These are phyloP conservation scores for Colletotrichum caudatum DNA, from an alignment of 2,329 filamentous ascomycete genomes.

Conservation along the genomic window DNA sequence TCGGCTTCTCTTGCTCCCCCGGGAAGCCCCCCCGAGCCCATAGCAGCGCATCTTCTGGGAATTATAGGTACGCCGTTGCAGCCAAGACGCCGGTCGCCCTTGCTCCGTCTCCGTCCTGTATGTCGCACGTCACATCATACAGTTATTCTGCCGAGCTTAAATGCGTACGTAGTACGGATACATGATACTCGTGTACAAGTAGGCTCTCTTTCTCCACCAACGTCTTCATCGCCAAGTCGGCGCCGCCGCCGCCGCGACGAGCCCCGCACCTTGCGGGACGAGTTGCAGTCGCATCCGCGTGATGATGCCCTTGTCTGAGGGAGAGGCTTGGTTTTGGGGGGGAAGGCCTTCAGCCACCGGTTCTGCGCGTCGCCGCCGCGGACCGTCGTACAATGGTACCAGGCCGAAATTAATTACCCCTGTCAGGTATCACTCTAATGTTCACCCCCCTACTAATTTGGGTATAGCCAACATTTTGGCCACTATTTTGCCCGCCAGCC, in stretches of 20 bases:
- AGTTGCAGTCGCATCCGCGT: slow-evolving; percentile 29
- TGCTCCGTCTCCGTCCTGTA: too few relatives aligned
- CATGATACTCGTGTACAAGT: too few relatives aligned
- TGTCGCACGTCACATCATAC: not conserved
- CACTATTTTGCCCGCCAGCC: too few relatives aligned
- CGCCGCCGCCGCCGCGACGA: slow-evolving; percentile 5
- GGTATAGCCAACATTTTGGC: too few relatives aligned
- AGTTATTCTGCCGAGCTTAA: not conserved
- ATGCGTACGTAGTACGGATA: too few relatives aligned
- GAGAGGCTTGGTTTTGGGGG: not conserved
- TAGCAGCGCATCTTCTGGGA: not conserved
- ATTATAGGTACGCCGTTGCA: not conserved
- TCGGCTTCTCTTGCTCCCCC: slow-evolving; percentile 53
- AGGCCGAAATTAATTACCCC: too few relatives aligned
- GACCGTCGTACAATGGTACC: slow-evolving; percentile 9
- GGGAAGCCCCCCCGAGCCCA: slow-evolving; percentile 14
- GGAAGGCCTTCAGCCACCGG: not conserved
- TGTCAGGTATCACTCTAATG: too few relatives aligned
- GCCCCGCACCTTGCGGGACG: slow-evolving; percentile 10
- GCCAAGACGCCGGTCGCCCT: not conserved
- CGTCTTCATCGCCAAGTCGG: not conserved
- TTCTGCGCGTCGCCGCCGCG: not conserved
- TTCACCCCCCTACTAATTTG: too few relatives aligned
- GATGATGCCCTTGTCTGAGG: slow-evolving; percentile 9
- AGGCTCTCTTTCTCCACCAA: slow-evolving; percentile 25